Conservation (phyloP, 306 rosid genomes). For the Luffa aegyptiaca region DNA sequence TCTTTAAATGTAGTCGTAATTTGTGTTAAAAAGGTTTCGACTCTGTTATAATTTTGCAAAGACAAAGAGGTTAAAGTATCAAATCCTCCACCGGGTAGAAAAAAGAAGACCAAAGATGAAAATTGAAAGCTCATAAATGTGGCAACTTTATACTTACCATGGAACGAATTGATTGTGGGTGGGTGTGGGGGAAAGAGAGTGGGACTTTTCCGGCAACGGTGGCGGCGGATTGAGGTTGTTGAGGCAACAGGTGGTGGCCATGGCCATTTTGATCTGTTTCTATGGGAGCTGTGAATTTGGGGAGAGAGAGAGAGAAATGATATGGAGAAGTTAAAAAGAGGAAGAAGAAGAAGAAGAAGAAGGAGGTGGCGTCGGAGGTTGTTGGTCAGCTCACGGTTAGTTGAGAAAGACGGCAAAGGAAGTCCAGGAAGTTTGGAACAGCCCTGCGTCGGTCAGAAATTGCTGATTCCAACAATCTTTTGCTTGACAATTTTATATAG, state of each 20-base stretch:
- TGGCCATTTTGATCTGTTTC: not conserved
- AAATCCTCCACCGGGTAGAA: no score
- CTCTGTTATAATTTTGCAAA: no score
- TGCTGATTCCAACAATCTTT: not conserved
- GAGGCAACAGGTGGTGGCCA: not conserved
- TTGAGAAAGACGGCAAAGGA: not conserved
- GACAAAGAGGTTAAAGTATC: no score
- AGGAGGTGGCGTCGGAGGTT: not conserved
- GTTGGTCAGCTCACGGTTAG: slow-evolving; percentile 1
- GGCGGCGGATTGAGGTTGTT: not conserved
- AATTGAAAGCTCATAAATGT: not conserved
- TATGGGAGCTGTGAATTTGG: not conserved
- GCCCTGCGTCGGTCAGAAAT: not conserved
- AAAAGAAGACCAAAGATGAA: no score
- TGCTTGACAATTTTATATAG: not conserved
- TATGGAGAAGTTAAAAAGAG: not conserved
- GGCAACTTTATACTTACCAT: not conserved
- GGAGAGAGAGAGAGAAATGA: not conserved
- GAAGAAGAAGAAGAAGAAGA: not conserved
- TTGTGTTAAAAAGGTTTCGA: no score
- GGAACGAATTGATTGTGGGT: not conserved
- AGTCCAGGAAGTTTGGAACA: slow-evolving; percentile 1
- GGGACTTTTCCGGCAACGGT: not conserved
- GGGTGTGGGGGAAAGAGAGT: not conserved
- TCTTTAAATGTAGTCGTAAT: no score